Percentiles rank a stretch among this genome's conserved stretches.
Conservation (phyloP, 2,329 filamentous ascomycete genomes). For the Knufia fluminis region DNA sequence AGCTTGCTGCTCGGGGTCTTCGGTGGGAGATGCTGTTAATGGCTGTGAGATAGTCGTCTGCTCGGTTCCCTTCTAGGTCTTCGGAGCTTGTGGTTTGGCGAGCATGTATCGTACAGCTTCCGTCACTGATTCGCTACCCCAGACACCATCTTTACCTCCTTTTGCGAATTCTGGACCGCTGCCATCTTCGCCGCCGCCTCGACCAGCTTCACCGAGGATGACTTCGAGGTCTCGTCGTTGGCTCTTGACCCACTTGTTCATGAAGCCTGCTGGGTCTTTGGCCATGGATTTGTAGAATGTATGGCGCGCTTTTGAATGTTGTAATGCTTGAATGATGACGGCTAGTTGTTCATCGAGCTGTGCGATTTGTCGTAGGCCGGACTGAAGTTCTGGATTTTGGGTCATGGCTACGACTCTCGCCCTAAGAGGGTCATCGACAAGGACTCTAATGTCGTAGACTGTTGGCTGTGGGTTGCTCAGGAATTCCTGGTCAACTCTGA, state of each 20-base stretch:
- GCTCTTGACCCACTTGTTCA: slow-evolving; percentile 78
- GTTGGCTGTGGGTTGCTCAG: slow-evolving; percentile 65
- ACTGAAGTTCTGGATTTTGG: slow-evolving; percentile 59
- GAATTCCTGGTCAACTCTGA: slow-evolving; percentile 80
- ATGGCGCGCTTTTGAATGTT: slow-evolving; percentile 80
- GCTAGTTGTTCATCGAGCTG: slow-evolving; percentile 77
- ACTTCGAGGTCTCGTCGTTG: slow-evolving; percentile 87
- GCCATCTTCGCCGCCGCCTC: slow-evolving; percentile 48
- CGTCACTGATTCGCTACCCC: slow-evolving; percentile 52
- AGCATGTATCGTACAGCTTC: slow-evolving; percentile 56
- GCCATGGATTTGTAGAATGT: slow-evolving; percentile 72
- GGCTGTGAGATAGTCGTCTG: too few species aligned
- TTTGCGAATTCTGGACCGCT: slow-evolving; percentile 37
- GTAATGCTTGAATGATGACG: slow-evolving; percentile 69
- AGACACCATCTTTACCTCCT: slow-evolving; percentile 50
- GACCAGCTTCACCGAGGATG: slow-evolving; percentile 69
- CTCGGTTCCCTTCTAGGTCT: not conserved
- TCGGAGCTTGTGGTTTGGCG: slow-evolving; percentile 37
- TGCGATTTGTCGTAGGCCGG: slow-evolving; percentile 66
- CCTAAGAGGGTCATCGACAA: slow-evolving; percentile 72
- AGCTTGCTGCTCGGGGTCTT: too few species aligned
- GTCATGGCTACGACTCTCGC: slow-evolving; percentile 56
- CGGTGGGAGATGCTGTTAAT: too few species aligned
- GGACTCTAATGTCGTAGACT: slow-evolving; percentile 80
- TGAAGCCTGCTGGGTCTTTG: slow-evolving; percentile 73